Conservation (phyloP, 164 flowering plant genomes). For the Vitis cinerea region DNA sequence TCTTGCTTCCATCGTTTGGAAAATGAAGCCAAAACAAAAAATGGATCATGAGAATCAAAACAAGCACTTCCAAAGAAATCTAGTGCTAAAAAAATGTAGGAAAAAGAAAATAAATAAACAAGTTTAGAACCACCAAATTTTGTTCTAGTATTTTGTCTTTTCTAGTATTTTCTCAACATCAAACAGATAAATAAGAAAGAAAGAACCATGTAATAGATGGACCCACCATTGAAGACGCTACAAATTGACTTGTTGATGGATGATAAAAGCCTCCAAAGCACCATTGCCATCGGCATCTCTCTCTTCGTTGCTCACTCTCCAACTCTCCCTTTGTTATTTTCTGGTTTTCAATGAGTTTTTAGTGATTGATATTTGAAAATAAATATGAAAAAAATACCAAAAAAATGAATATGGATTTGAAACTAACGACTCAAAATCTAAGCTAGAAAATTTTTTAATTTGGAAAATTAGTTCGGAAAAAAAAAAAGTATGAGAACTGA, state of each 20-base stretch:
- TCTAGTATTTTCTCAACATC: too few species aligned
- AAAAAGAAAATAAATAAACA: background rate
- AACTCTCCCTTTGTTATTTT: background rate
- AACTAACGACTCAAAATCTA: too few species aligned
- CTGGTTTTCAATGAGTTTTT: slow-evolving; percentile 2
- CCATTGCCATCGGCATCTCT: slow-evolving; percentile 93
- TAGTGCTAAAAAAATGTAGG: background rate
- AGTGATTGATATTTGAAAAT: too few species aligned
- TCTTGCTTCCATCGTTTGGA: slow-evolving; percentile 35
- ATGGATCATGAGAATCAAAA: background rate
- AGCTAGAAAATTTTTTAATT: too few species aligned
- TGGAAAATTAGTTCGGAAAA: too few species aligned
- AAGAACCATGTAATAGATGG: slow-evolving; percentile 65
- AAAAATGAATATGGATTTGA: too few species aligned
- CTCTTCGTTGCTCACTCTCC: slow-evolving; percentile 8
- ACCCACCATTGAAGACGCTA: slow-evolving; percentile 53
- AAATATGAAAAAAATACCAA: too few species aligned
- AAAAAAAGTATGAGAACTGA: too few species aligned
- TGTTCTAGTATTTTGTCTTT: too few species aligned
- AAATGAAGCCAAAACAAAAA: background rate
- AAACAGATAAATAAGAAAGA: background rate
- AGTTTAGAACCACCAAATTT: background rate
- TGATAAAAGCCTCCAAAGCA: slow-evolving; percentile 80
- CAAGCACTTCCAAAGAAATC: background rate
- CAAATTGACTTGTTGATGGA: slow-evolving; percentile 64